Conservation (phyloP, 116 monocot species). For the Thalassia testudinum region DNA sequence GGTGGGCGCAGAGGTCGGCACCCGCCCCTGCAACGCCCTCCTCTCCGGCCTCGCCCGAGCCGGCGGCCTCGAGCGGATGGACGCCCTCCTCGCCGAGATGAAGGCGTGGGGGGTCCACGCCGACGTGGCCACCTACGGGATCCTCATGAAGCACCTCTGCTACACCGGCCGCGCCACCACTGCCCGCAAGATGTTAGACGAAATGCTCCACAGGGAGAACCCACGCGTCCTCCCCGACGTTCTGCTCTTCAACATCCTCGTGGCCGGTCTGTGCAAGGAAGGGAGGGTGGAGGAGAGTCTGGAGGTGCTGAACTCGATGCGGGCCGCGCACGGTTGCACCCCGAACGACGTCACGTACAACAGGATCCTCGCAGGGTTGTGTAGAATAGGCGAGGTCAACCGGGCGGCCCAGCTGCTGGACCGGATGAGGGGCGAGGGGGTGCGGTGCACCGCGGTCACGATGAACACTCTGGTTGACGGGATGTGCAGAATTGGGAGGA, state of each 20-base stretch:
- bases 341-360: conserved; percentile 51
- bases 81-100: conserved; percentile 41
- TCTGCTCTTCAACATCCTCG: conserved; percentile 37
- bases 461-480: conserved; percentile 51
- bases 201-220: conserved; percentile 15
- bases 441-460: conserved; percentile 37
- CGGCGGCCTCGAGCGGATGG: conserved; percentile 38
- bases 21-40: conserved; percentile 38
- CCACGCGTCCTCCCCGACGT: conserved; percentile 13
- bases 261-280: conserved; percentile 65
- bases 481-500: conserved; percentile 44
- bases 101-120: conserved; percentile 20
- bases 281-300: conserved; percentile 33
- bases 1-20: conserved; percentile 14
- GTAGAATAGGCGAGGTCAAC: conserved; percentile 37
- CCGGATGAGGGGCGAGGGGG: conserved; percentile 35
- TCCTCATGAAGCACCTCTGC: conserved; percentile 48
- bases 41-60: conserved; percentile 34
- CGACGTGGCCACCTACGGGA: conserved; percentile 33
- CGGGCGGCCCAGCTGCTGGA: conserved; percentile 17
- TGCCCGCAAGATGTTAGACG: conserved; percentile 54
- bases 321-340: conserved; percentile 2
- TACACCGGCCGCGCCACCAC: conserved; percentile 35
- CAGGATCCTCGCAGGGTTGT: conserved; percentile 58
- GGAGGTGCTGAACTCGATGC: conserved; percentile 30